Evolutionary conservation across 495 filamentous ascomycete genomes (phyloP), one percentile per base, ranked within the genome.

Genomic region (Neurospora hispaniola): DNA sequence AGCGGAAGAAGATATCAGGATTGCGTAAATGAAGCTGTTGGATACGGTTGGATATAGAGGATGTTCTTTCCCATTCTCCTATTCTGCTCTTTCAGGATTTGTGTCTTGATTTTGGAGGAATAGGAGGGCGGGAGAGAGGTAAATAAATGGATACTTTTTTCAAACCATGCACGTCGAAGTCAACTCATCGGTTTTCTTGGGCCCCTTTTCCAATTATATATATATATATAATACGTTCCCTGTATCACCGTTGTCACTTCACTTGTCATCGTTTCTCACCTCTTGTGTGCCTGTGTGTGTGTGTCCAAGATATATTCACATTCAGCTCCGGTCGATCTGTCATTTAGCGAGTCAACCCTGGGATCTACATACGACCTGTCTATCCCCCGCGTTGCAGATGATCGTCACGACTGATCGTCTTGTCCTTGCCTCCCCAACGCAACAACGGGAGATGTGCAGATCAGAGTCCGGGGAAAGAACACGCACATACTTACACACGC

Each of bases 31-130:
- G n/a, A 70, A 42, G 71, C 59, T 42, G 62, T 42, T 72, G 42
- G 38, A 69, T 72, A 69, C 68, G 68, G 38, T 71, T 66, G 59
- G 59, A 59, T 71, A 66, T 71, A 48, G 59, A 68, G 35, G 38
- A 59, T 48, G 38, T 68, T 31, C 44, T 71, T 71, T 70, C 39
- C 31, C 43, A 39, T 69, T 27, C 40, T 66, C 35, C 27, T 41
- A 27, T 39, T 66, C 27, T 39, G 66, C 71, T 16, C 44, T 71
- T 68, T 48, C 39, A 39, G 5, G 38, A 69, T 71, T 39, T 69
- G 12, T 40, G 23, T 71, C 35, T 62, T 54, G 42, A 20, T 69
- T 40, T 31, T 71, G 43, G 54, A 35, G 54, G 35, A 16, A 16
- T 38, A 18, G 31, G 14, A 66, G 54, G 54, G 54, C 12, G 54